Evolutionary conservation across 441 rosid genomes (phyloP), one percentile per base, ranked within the genome.

Genomic region (Gossypium davidsonii): DNA sequence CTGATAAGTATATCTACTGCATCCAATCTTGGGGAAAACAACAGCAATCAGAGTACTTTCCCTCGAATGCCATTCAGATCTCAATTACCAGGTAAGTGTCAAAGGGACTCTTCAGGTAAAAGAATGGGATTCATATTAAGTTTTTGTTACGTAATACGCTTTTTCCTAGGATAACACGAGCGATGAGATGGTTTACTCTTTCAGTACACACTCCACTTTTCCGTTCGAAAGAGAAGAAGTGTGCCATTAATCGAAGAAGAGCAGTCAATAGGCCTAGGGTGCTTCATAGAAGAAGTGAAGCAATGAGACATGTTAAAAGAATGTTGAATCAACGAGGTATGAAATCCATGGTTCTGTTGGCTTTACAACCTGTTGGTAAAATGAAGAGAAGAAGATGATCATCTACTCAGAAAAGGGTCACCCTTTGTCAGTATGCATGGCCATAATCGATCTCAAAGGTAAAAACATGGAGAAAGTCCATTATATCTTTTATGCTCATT

Each of bases 261-360:
- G 44, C 59, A 49, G 20, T 61, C 44, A 69, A 57, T 20, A 77
- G 18, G 79, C 26, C 15, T 34, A 21, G 6, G 0, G 44, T 31
- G 46, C 70, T 73, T 77, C 55, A 66, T 3, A 64, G 77, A 67
- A 79, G 73, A 63, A 58, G 3, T 34, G 85, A 81, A 83, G 90
- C 89, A 48, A 1, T 79, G 52, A 76, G 88, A 67, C 79, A 65
- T 70, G 15, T 78, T 18, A 81, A 55, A 75, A 79, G 59, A 60
- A 74, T 77, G 77, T 65, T 71, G 61, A 17, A 42, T 31, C 15
- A 77, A 39, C 80, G 90, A 79, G 59, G 80, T 21, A 14, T 4
- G n/a, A 73, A 42, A 64, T 52, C 82, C 14, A n/a, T 77, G 74
- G 83, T 79, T 17, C 77, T 86, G 18, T 15, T 84, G 74, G 23